phyloP scores from a whole-genome alignment of 1,139 yeast species.

The Hyphopichia pseudoburtonii region DNA sequence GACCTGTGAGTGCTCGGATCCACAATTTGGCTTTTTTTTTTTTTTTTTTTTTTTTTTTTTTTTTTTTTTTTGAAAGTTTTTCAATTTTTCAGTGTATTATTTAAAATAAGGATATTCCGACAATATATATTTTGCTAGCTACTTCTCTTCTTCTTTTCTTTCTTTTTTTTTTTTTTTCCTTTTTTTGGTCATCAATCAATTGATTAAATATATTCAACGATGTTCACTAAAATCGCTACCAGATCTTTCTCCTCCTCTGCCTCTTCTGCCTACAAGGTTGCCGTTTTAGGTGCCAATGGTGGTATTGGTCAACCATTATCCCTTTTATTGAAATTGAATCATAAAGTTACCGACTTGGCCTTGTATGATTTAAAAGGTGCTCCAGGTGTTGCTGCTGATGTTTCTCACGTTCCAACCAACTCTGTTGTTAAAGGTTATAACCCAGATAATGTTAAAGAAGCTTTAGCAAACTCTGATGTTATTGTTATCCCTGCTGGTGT shows the following conservation, averaged over 20 bases:
- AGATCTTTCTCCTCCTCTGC: conserved; percentile 69
- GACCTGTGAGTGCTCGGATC: too few relatives aligned
- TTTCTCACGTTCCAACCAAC: conserved; percentile 85
- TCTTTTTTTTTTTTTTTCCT: not conserved
- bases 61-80: too few relatives aligned
- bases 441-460: conserved; percentile 60
- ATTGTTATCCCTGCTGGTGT: conserved; percentile 95
- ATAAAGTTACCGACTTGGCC: conserved; percentile 61
- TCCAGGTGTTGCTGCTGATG: conserved; percentile 92
- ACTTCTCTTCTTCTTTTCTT: not conserved
- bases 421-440: conserved; percentile 68
- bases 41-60: too few relatives aligned
- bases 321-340: conserved; percentile 70
- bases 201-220: not conserved
- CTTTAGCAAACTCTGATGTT: conserved; percentile 70
- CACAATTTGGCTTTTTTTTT: too few relatives aligned
- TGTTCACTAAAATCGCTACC: conserved; percentile 41
- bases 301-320: conserved; percentile 96
- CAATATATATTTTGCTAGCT: too few relatives aligned
- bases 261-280: conserved; percentile 66
- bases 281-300: conserved; percentile 81
- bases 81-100: too few relatives aligned
- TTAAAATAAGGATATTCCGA: too few relatives aligned
- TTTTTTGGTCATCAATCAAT: not conserved
- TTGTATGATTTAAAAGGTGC: conserved; percentile 88